phyloP scores from a whole-genome alignment of 371 early-diverging fungal genomes.

The Mucor lusitanicus region DNA sequence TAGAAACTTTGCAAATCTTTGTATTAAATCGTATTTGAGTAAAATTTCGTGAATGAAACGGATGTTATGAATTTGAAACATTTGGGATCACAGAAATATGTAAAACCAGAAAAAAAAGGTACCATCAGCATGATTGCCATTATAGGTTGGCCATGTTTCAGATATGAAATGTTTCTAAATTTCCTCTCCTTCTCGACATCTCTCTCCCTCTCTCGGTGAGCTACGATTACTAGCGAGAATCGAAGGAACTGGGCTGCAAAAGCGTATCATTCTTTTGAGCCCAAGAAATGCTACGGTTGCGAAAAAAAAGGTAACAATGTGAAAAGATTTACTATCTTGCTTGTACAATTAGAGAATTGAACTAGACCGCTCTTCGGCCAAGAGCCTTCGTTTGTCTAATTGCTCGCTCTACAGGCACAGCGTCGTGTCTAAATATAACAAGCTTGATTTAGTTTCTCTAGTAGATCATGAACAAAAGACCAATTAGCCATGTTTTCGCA shows the following conservation, averaged over 20 bases:
- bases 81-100: background rate
- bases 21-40: too few relatives aligned
- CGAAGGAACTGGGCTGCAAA: background rate
- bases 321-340: background rate
- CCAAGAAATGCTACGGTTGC: background rate
- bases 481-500: too few relatives aligned
- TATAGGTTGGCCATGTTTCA: conserved; percentile 2
- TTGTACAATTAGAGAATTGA: background rate
- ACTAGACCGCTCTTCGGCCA: background rate
- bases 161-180: background rate
- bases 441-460: too few relatives aligned
- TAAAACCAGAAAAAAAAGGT: background rate
- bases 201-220: too few relatives aligned
- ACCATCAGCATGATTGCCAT: background rate
- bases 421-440: too few relatives aligned
- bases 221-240: background rate
- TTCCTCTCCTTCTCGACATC: too few relatives aligned
- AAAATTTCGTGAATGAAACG: too few relatives aligned
- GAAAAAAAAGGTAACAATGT: conserved; percentile 5
- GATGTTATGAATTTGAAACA: too few relatives aligned
- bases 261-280: background rate
- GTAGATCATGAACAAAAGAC: too few relatives aligned
- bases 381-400: background rate
- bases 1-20: too few relatives aligned
- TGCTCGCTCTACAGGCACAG: background rate